A percentile compares a stretch with the other conserved stretches of the same genome.
phyloP scores from a whole-genome alignment of 805 yeast species.

The Teunomyces pallodes region DNA sequence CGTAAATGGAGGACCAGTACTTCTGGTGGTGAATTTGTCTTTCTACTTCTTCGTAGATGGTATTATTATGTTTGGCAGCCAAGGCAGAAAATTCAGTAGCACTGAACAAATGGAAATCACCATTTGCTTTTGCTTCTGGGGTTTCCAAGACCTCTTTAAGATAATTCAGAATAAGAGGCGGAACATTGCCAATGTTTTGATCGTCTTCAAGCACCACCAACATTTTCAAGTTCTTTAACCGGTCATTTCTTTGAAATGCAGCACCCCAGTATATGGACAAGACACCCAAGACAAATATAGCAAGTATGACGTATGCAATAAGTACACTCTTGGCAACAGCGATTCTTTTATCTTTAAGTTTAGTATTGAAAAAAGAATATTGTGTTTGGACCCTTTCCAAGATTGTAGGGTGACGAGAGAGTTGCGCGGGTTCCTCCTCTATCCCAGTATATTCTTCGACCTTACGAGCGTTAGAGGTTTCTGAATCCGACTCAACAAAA shows the following conservation, averaged over 20 bases:
- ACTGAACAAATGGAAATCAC: constrained; percentile 21
- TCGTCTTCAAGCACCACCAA: constrained; percentile 39
- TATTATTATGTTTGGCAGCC: constrained; percentile 22
- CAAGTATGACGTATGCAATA: constrained; percentile 23
- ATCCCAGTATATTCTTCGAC: neutral
- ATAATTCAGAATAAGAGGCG: constrained; percentile 30
- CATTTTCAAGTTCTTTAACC: constrained; percentile 32
- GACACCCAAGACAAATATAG: constrained; percentile 24
- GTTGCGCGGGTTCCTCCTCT: constrained; percentile 1
- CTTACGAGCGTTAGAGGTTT: neutral
- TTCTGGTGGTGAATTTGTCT: constrained; percentile 24
- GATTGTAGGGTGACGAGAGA: constrained; percentile 16
- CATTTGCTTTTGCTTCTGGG: constrained; percentile 22
- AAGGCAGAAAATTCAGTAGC: constrained; percentile 22
- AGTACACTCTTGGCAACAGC: constrained; percentile 15
- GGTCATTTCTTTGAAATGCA: constrained; percentile 23
- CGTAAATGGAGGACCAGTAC: constrained; percentile 30
- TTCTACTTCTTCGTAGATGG: constrained; percentile 17
- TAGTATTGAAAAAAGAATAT: constrained; percentile 31
- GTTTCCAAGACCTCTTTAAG: constrained; percentile 9
- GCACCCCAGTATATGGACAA: constrained; percentile 45
- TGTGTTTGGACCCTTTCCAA: constrained; percentile 25
- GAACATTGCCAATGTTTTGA: constrained; percentile 15
- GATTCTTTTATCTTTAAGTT: constrained; percentile 19
- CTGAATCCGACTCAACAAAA: neutral